Base-by-base conservation (phyloP, 768 basidiomycete species). In the Pulveroboletus sp. region DNA sequence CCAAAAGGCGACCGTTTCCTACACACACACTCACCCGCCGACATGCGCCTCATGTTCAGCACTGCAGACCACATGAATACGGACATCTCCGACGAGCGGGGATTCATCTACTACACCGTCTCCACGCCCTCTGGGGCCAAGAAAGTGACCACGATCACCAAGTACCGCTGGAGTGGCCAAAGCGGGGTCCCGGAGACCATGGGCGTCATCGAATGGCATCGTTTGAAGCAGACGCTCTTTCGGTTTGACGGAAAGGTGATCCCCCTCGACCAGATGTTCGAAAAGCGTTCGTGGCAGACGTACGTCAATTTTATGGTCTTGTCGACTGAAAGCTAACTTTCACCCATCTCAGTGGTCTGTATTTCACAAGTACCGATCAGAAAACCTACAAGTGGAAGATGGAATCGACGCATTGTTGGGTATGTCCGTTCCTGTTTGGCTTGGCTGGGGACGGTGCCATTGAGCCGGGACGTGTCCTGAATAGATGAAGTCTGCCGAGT, bases 321-420 rank as follows among this genome's bases (percentile, higher is more conserved):
- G 23, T 7, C 12, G 14, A 23, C 16, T 13, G 2, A 13, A 46
- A 11, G 32, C 26, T 56, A 34, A 56, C 23, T n/a, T 20, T 16
- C 7, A 31, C 41, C 26, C 31, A 4, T 6, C 8, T 8, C 30
- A 72, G 71, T 24, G 60, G 61, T 23, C 68, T 64, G n/a, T 55
- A 63, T 16, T 72, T 72, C 43, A 49, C 50, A 23, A 71, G 67
- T 11, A 66, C 60, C 0, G 63, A 71, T 47, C 57, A 53, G 2
- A 56, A 44, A 9, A 50, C 53, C 22, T 73, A 69, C 56, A 65
- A 66, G 17, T 73, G 71, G 72, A 59, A 58, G 22, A 22, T 68
- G 11, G 59, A 58, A 9, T 45, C 50, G 17, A 53, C 53, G 6
- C 59, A 63, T 6, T 63, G 63, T 13, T 56, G 59, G 61, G 68